Base-by-base conservation (phyloP, 345 rosid species). In the Brassica nigra region DNA sequence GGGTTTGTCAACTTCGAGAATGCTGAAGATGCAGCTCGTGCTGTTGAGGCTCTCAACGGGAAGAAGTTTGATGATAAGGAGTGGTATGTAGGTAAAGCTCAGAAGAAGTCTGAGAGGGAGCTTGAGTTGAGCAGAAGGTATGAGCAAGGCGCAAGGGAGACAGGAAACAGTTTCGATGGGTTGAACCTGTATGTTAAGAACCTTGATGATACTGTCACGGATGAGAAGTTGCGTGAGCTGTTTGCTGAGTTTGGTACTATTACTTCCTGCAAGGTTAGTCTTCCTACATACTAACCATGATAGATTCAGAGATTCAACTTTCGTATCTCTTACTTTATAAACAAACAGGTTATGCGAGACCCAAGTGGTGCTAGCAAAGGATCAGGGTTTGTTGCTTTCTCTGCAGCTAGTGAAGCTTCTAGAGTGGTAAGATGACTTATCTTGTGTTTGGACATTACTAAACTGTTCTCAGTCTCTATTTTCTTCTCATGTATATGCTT, bases 21-120 rank as follows among this genome's bases (percentile, higher is more conserved):
- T 81, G 72, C 90, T 28, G 96, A 93, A 72, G 98, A 91, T 84
- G 99, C 99, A 34, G 94, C 94, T 47, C 82, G 82, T 78, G 87
- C 99, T 77, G 98, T 91, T 44, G 98, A 92, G 66, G 89, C 90
- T 11, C 97, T 95, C 4, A 94, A 92, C 8, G 97, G 97, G 9
- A 87, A 84, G 71, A 90, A 86, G 78, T 18, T 88, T 84, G 97
- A 90, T 57, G 99, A 91, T 31, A 92, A 91, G 81, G 97, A 94
- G 80, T 94, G 97, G 98, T 94, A 80, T 83, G 97, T 94, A 6
- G 97, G 97, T 66, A 94, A 91, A 86, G 98, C 97, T 49, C 93
- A 87, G 86, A 95, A 92, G 87, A 95, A 91, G 74, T 90, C 88
- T 70, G 98, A 93, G 81, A 90, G 99, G 84, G 98, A 91, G 79